Conservation (phyloP, 1,139 yeast species). For the Zygoascus sp. region DNA sequence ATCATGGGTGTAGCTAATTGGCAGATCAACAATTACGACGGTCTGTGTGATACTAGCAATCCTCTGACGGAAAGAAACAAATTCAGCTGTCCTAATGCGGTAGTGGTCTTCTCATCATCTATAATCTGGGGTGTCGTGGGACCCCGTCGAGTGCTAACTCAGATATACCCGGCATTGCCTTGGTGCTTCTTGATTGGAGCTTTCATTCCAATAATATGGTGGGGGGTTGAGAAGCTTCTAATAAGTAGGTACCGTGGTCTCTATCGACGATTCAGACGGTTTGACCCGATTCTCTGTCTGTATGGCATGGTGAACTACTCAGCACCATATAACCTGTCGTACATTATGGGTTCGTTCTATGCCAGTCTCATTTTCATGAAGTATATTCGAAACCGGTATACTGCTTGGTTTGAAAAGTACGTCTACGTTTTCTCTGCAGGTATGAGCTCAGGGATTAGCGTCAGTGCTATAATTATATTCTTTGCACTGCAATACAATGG, state of each 20-base stretch:
- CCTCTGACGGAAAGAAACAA: conserved; percentile 30
- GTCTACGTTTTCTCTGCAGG: conserved; percentile 54
- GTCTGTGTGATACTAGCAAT: conserved; percentile 17
- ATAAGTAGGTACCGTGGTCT: neutral
- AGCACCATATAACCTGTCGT: conserved; percentile 43
- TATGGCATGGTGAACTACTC: conserved; percentile 10
- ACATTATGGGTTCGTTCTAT: conserved; percentile 38
- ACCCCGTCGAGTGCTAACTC: conserved; percentile 49
- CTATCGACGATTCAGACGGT: conserved; percentile 25
- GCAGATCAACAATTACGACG: conserved; percentile 38
- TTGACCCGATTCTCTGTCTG: conserved; percentile 47
- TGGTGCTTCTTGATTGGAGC: conserved; percentile 48
- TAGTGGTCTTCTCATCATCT: conserved; percentile 47
- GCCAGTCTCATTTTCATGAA: conserved; percentile 50
- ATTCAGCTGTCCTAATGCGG: conserved; percentile 35
- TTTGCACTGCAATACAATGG: conserved; percentile 47
- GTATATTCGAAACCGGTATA: conserved; percentile 45
- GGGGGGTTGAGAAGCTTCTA: conserved; percentile 26
- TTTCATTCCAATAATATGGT: conserved; percentile 41
- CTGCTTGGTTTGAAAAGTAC: conserved; percentile 44
- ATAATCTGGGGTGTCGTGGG: conserved; percentile 61
- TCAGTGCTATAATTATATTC: conserved; percentile 42
- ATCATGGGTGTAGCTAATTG: conserved; percentile 46
- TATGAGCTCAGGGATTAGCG: conserved; percentile 49
- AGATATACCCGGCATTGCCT: conserved; percentile 42